Evolutionary conservation across 1,284 basidiomycete genomes (phyloP), one percentile per base, ranked within the genome.

Genomic region (Ustilago loliicola): DNA sequence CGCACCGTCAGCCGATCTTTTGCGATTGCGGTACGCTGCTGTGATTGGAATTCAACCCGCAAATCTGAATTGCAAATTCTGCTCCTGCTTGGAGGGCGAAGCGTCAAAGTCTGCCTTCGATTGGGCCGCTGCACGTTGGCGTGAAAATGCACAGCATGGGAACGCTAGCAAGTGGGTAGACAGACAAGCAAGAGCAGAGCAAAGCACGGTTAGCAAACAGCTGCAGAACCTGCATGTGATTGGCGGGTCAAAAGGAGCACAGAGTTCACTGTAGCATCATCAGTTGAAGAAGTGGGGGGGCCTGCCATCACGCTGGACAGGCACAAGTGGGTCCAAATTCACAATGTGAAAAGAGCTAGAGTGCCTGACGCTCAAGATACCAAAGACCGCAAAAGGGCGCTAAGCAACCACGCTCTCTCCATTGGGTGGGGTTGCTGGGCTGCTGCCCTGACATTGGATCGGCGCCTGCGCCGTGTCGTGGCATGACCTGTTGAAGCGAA

Each of bases 51-150:
- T 40, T 40, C 17, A 15, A 40, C 38, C 38, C 19, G 38, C 38
- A 40, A 40, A 7, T 17, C 38, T 2, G 21, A 45, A 45, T 45
- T 45, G 2, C 42, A 45, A 45, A 45, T 45, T 45, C 42, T 45
- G 42, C 11, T 40, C 34, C 34, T 36, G 10, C 9, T 40, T 40
- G 38, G 11, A 21, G 21, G 21, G 21, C 42, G 8, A 17, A 45
- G 25, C 48, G 48, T 50, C 27, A 29, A 50, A 27, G 17, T 47
- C 45, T n/a, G 45, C n/a, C 11, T 47, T 42, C 17, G n/a, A 19
- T 42, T 42, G 17, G 17, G n/a, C 40, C 40, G 40, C 45, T 47
- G 45, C 45, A 47, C 45, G 45, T 47, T 47, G 45, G 45, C 45
- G 45, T 47, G 45, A 47, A 47, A 47, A 47, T 47, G 45, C 45